phyloP scores from a whole-genome alignment of 495 filamentous ascomycete species.

The Hyphodiscus hymeniophilus region DNA sequence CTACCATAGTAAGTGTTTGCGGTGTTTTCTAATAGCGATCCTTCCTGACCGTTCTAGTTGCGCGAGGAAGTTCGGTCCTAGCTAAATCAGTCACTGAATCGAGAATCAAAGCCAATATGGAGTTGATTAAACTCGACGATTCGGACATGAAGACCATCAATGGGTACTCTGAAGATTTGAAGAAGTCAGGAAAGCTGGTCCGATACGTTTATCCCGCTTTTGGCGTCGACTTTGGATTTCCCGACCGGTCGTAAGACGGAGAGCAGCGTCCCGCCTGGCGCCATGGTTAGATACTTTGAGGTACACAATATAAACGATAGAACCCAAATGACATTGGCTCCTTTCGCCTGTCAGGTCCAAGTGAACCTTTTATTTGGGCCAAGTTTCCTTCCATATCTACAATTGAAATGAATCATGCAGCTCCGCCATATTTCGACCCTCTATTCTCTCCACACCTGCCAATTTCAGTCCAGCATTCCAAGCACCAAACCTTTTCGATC shows the following conservation, averaged over 20 bases:
- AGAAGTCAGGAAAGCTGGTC: slow-evolving; percentile 50
- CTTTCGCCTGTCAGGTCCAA: too few relatives aligned
- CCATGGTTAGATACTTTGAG: too few relatives aligned
- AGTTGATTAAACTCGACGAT: slow-evolving; percentile 54
- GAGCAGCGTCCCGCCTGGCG: too few relatives aligned
- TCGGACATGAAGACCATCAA: slow-evolving; percentile 55
- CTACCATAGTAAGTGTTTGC: slow-evolving; percentile 51
- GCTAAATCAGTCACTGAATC: slow-evolving; percentile 71
- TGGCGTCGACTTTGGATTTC: slow-evolving; percentile 69
- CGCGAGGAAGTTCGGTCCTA: slow-evolving; percentile 64
- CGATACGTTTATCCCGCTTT: slow-evolving; percentile 76
- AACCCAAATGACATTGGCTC: too few relatives aligned
- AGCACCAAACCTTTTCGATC: too few relatives aligned
- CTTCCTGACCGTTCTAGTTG: slow-evolving; percentile 34
- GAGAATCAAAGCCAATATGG: slow-evolving; percentile 64
- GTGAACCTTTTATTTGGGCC: too few relatives aligned
- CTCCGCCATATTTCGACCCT: too few relatives aligned
- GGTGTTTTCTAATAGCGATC: not conserved
- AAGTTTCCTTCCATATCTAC: too few relatives aligned
- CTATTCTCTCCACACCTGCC: too few relatives aligned
- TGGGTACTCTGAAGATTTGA: slow-evolving; percentile 35
- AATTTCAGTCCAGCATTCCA: too few relatives aligned
- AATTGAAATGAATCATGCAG: too few relatives aligned
- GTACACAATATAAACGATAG: too few relatives aligned
- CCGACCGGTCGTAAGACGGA: slow-evolving; percentile 39